Conservation (phyloP, 441 rosid genomes). For the Aleurites moluccanus region DNA sequence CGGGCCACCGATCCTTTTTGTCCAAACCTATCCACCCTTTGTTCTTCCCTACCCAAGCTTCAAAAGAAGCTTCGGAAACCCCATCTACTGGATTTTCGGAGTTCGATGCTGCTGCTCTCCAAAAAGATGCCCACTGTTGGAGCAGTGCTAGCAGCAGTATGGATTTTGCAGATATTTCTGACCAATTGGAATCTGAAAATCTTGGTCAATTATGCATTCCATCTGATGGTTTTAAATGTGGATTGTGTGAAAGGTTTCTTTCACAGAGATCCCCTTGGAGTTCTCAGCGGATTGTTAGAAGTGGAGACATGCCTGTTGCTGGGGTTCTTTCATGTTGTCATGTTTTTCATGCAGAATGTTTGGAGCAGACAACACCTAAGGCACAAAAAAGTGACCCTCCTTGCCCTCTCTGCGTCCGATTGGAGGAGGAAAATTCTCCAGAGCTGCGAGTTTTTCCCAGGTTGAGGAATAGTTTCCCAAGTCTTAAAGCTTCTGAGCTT, state of each 20-base stretch:
- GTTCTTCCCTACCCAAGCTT: slow-evolving; percentile 34
- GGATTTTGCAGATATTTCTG: slow-evolving; percentile 54
- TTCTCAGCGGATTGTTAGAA: slow-evolving; percentile 51
- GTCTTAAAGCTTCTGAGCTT: slow-evolving; percentile 41
- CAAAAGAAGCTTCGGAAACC: slow-evolving; percentile 30
- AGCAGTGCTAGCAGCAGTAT: slow-evolving; percentile 49
- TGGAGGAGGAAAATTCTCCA: slow-evolving; percentile 36
- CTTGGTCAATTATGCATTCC: slow-evolving; percentile 28
- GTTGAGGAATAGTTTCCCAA: slow-evolving; percentile 38
- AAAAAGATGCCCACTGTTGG: slow-evolving; percentile 39
- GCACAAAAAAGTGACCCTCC: slow-evolving; percentile 47
- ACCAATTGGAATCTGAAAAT: slow-evolving; percentile 44
- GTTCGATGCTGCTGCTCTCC: slow-evolving; percentile 30
- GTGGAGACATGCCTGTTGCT: slow-evolving; percentile 57
- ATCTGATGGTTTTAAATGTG: slow-evolving; percentile 46
- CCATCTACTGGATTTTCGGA: slow-evolving; percentile 27
- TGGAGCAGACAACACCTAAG: slow-evolving; percentile 55
- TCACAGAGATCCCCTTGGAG: slow-evolving; percentile 62
- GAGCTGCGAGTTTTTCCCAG: slow-evolving; percentile 27
- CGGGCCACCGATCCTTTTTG: slow-evolving; percentile 44
- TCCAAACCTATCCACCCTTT: slow-evolving; percentile 64
- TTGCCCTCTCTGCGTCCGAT: slow-evolving; percentile 50
- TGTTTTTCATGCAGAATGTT: slow-evolving; percentile 62
- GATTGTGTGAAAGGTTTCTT: slow-evolving; percentile 51
- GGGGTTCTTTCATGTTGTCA: slow-evolving; percentile 59